Evolutionary conservation across 306 rosid genomes (phyloP).

Genomic region (Rosa rugosa): DNA sequence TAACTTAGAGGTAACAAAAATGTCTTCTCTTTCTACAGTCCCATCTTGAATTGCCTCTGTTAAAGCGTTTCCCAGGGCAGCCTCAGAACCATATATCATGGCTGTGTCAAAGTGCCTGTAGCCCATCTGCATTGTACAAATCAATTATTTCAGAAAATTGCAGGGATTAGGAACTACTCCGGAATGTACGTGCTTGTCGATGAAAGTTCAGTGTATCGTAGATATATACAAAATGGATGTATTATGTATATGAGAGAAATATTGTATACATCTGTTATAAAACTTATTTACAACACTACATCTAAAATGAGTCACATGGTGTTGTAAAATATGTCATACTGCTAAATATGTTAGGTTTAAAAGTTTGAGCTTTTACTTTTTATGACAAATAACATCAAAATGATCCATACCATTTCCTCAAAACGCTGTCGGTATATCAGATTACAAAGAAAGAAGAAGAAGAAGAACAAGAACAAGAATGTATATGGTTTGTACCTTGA

Average conservation of each 20-base stretch:
- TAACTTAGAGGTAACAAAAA: conserved; percentile 80
- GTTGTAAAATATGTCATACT: neutral
- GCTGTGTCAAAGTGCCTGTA: conserved; percentile 92
- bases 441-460: neutral
- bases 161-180: neutral
- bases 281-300: neutral
- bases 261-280: neutral
- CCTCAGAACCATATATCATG: conserved; percentile 79
- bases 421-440: neutral
- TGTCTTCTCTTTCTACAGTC: conserved; percentile 51
- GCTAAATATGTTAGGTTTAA: neutral
- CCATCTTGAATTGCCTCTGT: conserved; percentile 45
- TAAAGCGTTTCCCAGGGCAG: conserved; percentile 68
- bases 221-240: neutral
- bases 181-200: neutral
- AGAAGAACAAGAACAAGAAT: neutral
- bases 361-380: too few relatives aligned
- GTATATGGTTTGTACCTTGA: conserved; percentile 49
- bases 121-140: conserved; percentile 57
- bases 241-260: neutral
- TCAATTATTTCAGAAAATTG: neutral
- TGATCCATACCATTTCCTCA: too few relatives aligned
- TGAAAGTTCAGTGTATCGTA: neutral
- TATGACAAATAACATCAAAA: too few relatives aligned
- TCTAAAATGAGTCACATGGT: neutral